phyloP scores from a whole-genome alignment of 768 basidiomycete species.

The Daedalea quercina region DNA sequence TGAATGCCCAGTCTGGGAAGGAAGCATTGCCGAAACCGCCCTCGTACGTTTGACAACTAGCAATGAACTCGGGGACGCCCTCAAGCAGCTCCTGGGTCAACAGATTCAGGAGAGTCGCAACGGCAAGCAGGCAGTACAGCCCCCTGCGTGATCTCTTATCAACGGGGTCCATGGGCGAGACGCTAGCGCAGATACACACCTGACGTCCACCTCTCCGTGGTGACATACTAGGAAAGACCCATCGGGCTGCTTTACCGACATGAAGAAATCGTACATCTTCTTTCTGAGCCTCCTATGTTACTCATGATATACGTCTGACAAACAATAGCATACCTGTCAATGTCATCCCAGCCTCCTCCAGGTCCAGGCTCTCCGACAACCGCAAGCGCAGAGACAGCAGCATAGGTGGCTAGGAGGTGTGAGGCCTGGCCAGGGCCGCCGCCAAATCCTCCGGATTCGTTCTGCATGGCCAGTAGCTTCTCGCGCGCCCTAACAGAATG shows the following conservation, averaged over 20 bases:
- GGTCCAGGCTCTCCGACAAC: conserved; percentile 71
- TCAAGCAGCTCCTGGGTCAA: conserved; percentile 82
- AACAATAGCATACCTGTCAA: conserved; percentile 54
- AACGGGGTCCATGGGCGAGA: neutral
- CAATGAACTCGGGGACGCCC: conserved; percentile 73
- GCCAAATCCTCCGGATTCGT: conserved; percentile 83
- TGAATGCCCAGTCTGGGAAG: conserved; percentile 22
- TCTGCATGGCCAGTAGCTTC: conserved; percentile 77
- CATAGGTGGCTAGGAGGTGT: conserved; percentile 88
- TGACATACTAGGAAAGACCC: conserved; percentile 89
- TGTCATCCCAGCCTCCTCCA: conserved; percentile 79
- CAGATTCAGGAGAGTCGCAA: conserved; percentile 77
- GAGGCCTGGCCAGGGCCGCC: conserved; percentile 87
- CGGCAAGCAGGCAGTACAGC: conserved; percentile 84
- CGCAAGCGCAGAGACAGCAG: conserved; percentile 76
- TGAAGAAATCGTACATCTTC: conserved; percentile 82
- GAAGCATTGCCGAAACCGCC: conserved; percentile 63
- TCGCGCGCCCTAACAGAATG: conserved; percentile 54
- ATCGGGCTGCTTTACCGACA: conserved; percentile 87
- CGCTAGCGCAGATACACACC: conserved; percentile 39
- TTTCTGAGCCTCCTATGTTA: conserved; percentile 33
- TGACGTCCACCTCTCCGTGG: conserved; percentile 89
- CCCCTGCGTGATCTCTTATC: too few species aligned
- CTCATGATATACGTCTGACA: neutral
- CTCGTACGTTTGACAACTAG: conserved; percentile 94